phyloP scores from a whole-genome alignment of 139 green algal species.

The Chlorella vulgaris region DNA sequence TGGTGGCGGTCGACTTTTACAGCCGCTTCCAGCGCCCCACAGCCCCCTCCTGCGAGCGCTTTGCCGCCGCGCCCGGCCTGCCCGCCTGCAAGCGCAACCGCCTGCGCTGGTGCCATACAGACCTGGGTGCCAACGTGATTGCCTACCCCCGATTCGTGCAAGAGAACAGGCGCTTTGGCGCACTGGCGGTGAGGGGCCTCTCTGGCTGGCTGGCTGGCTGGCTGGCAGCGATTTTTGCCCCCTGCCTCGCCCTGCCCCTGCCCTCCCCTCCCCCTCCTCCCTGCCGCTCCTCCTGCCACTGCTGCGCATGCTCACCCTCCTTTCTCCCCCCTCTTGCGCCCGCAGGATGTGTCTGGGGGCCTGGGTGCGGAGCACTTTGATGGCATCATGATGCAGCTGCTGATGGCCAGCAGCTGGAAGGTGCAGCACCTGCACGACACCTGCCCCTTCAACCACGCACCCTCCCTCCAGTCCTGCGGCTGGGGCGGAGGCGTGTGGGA shows the following conservation, averaged over 20 bases:
- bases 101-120: slow-evolving; percentile 77
- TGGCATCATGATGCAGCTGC: slow-evolving; percentile 67
- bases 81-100: slow-evolving; percentile 78
- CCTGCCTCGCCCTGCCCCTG: neutral
- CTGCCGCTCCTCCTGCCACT: neutral
- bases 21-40: slow-evolving; percentile 79
- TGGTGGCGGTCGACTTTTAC: slow-evolving; percentile 85
- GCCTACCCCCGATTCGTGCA: slow-evolving; percentile 56
- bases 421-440: slow-evolving; percentile 49
- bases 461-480: slow-evolving; percentile 71
- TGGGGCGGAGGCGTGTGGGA: slow-evolving; percentile 69
- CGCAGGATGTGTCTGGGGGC: slow-evolving; percentile 20
- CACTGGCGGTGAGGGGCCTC: slow-evolving; percentile 36
- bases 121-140: slow-evolving; percentile 77
- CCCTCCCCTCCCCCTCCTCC: neutral
- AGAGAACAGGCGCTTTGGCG: slow-evolving; percentile 69
- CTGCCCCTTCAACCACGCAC: slow-evolving; percentile 76
- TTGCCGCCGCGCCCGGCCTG: slow-evolving; percentile 46
- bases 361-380: slow-evolving; percentile 60
- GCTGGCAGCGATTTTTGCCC: neutral
- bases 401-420: slow-evolving; percentile 49
- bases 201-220: neutral
- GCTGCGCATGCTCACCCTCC: neutral
- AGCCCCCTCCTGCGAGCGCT: slow-evolving; percentile 70
- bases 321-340: neutral